phyloP scores from a whole-genome alignment of 176 grass and related monocot genomes.

The Oryza glaberrima region DNA sequence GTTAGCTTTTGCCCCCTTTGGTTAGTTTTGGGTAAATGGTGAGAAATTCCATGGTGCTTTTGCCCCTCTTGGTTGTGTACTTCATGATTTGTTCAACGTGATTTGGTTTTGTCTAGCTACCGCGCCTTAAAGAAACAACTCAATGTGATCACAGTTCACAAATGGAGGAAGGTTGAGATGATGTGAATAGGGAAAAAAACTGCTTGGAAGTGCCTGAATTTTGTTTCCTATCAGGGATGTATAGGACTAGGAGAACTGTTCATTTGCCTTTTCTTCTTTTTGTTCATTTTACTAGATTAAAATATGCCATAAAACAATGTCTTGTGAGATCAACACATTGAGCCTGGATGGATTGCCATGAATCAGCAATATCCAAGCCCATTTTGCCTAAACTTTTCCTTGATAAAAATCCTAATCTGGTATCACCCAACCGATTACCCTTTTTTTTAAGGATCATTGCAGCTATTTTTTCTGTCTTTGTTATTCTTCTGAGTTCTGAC shows the following conservation, averaged over 20 bases:
- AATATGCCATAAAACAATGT: neutral
- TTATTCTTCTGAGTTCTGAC: slow-evolving; percentile 9
- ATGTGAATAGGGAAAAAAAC: neutral
- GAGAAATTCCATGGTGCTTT: neutral
- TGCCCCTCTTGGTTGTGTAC: neutral
- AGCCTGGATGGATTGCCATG: neutral
- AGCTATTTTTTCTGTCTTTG: neutral
- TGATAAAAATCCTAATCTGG: neutral
- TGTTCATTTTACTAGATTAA: neutral
- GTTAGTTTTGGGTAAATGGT: neutral
- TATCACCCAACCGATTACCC: neutral
- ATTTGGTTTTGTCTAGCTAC: neutral
- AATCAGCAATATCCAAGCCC: neutral
- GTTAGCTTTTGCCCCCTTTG: slow-evolving; percentile 10
- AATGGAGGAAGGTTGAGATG: neutral
- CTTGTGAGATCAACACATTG: neutral
- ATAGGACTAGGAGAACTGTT: neutral
- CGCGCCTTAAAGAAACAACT: neutral
- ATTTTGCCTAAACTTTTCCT: neutral
- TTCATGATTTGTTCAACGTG: neutral
- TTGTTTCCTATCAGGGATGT: neutral
- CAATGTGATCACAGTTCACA: too few relatives aligned
- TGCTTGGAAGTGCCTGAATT: neutral
- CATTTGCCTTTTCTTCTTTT: neutral
- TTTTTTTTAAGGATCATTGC: neutral